These are phyloP conservation scores for Crithidia mellificae DNA, from an alignment of 208 protist species.

Conservation along the genomic window DNA sequence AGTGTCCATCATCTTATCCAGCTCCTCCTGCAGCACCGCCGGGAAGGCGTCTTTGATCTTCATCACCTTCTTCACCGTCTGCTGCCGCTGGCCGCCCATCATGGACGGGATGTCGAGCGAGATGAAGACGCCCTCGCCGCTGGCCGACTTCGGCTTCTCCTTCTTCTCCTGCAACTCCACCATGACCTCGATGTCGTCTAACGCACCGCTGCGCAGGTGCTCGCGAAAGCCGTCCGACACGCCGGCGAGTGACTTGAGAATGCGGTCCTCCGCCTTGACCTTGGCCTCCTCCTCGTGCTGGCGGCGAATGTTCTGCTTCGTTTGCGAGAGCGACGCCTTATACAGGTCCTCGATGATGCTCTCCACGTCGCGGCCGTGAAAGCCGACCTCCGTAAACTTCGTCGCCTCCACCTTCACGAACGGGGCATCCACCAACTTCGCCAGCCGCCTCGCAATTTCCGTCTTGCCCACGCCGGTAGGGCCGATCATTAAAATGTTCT, in stretches of 20 bases:
- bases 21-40: conserved; percentile 91
- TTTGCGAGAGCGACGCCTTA: conserved; percentile 92
- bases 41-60: conserved; percentile 94
- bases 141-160: conserved; percentile 82
- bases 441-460: conserved; percentile 96
- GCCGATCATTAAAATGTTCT: conserved; percentile 96
- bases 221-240: conserved; percentile 92
- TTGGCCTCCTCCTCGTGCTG: conserved; percentile 87
- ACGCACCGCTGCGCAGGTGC: conserved; percentile 90
- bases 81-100: conserved; percentile 67
- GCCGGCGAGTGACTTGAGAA: conserved; percentile 87
- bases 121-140: conserved; percentile 84
- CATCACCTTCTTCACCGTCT: conserved; percentile 92
- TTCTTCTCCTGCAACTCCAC: conserved; percentile 93
- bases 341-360: conserved; percentile 97
- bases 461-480: conserved; percentile 95
- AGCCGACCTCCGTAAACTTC: conserved; percentile 98
- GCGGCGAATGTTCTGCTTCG: conserved; percentile 89
- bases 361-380: conserved; percentile 96
- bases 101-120: conserved; percentile 86
- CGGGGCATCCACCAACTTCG: conserved; percentile 96
- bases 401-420: conserved; percentile 99
- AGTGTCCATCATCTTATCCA: conserved; percentile 94
- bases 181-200: conserved; percentile 93
- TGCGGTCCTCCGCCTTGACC: conserved; percentile 86